These are phyloP conservation scores for Lavandula angustifolia DNA, from an alignment of 257 asterid genomes.

Conservation along the genomic window DNA sequence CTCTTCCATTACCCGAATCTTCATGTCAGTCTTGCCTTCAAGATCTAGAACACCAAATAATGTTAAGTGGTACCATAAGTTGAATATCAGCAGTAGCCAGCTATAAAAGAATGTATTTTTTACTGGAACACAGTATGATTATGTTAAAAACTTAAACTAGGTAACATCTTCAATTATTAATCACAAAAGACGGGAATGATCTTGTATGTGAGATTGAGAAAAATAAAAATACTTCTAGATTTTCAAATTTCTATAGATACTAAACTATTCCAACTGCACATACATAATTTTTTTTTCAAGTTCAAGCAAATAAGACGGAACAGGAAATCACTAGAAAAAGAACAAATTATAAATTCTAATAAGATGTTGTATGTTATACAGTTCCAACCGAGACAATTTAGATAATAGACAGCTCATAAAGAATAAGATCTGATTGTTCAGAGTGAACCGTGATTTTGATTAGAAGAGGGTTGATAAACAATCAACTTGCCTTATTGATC, in stretches of 20 bases:
- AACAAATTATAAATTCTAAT: background rate
- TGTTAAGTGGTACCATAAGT: constrained; percentile 18
- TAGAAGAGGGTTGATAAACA: background rate
- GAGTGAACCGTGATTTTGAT: background rate
- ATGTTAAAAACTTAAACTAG: background rate
- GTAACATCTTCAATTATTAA: constrained; percentile 9
- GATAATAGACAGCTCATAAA: background rate
- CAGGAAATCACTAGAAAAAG: background rate
- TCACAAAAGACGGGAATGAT: background rate
- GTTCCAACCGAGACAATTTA: constrained; percentile 2
- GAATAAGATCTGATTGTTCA: background rate
- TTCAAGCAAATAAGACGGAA: background rate
- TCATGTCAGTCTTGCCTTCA: constrained; percentile 92
- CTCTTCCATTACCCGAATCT: constrained; percentile 87
- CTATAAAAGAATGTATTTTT: background rate
- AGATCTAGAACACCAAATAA: constrained; percentile 56
- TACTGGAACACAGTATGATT: background rate
- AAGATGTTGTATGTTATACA: background rate
- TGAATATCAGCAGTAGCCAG: constrained; percentile 29
- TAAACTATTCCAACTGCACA: no score
- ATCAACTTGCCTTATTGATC: constrained; percentile 62
- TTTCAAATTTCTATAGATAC: no score
- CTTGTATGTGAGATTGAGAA: no score
- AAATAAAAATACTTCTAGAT: no score
- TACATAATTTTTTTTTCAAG: background rate